Evolutionary conservation across 169 alveolate species (phyloP).

Genomic region (Toxoplasma gondii): DNA sequence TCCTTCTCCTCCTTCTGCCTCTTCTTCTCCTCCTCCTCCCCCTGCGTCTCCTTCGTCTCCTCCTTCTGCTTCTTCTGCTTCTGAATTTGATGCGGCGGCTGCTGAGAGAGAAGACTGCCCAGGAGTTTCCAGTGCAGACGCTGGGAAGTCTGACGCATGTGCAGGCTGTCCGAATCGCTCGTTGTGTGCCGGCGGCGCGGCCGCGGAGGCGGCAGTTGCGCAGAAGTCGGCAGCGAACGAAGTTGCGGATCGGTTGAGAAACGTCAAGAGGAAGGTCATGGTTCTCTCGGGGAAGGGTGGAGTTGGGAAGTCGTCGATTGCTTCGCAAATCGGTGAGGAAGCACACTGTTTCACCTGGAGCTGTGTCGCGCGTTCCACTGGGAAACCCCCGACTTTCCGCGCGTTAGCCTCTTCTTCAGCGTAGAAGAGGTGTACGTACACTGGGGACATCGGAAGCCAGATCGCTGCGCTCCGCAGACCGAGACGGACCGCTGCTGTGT

Average conservation of each 20-base stretch:
- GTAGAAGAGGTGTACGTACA: too few relatives aligned
- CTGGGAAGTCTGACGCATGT: conserved; percentile 94
- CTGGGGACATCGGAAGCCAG: too few relatives aligned
- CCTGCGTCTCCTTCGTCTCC: too few relatives aligned
- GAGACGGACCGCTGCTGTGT: too few relatives aligned
- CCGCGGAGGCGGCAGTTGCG: conserved; percentile 68
- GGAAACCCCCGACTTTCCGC: not conserved
- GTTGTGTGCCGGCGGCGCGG: conserved; percentile 81
- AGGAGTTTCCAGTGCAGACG: conserved; percentile 67
- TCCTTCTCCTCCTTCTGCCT: not conserved
- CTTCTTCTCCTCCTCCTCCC: not conserved
- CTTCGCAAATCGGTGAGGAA: conserved; percentile 88
- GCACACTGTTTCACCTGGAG: not conserved
- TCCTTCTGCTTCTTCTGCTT: too few relatives aligned
- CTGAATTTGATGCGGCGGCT: not conserved
- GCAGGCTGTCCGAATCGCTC: conserved; percentile 97
- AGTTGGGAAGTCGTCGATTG: conserved; percentile 98
- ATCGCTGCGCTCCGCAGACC: too few relatives aligned
- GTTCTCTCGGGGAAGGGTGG: conserved; percentile 99
- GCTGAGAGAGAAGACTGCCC: conserved; percentile 61
- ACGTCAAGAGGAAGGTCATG: conserved; percentile 89
- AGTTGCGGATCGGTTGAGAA: conserved; percentile 84
- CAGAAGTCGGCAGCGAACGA: conserved; percentile 70
- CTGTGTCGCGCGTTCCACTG: not conserved
- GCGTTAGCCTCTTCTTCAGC: too few relatives aligned